Base-by-base conservation (phyloP, 2,329 filamentous ascomycete species). In the Aspergillus fischeri region DNA sequence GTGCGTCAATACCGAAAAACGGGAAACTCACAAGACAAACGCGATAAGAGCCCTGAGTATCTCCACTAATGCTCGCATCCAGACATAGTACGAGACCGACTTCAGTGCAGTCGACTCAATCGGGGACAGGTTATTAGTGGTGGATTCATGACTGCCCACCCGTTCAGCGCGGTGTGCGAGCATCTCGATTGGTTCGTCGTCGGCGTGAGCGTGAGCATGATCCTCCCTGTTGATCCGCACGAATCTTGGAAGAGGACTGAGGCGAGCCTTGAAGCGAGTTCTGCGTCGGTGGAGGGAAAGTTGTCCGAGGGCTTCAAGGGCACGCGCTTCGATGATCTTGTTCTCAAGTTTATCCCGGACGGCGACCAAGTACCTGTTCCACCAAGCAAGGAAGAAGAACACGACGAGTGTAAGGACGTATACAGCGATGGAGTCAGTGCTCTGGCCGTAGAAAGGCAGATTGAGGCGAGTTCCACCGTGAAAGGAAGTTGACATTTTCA, bases 401-500 rank as follows among this genome's bases (percentile, higher is more conserved):
- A 58, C 44, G 5, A 44, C 3, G 11, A 62, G 50, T 0, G 58
- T 57, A 47, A 59, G n/a, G 27, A 59, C 17, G 54, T 61, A 62
- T 7, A 54, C 41, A 1, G 28, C 10, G 4, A 44, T 14, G 4
- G 60, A 56, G n/a, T 49, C 47, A 4, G 60, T 62, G 6, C 51
- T 52, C 58, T 55, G 60, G 21, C 51, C 49, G 17, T 20, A 45
- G 52, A 62, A 61, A 45, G 60, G 52, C 32, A 62, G 49, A 21
- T 51, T 59, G 24, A 60, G 20, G 9, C 49, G 44, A 21, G 58
- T 62, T 48, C 52, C 49, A 9, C 27, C 11, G 9, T 56, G 57
- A 29, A 59, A 62, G 25, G 53, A 50, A 4, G 54, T 25, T 14
- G 60, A 21, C 56, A 62, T 62, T 3, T 38, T n/a, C 57, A 58